Evolutionary conservation across 2,329 filamentous ascomycete species (phyloP).

Genomic region (Emericellopsis atlantica): DNA sequence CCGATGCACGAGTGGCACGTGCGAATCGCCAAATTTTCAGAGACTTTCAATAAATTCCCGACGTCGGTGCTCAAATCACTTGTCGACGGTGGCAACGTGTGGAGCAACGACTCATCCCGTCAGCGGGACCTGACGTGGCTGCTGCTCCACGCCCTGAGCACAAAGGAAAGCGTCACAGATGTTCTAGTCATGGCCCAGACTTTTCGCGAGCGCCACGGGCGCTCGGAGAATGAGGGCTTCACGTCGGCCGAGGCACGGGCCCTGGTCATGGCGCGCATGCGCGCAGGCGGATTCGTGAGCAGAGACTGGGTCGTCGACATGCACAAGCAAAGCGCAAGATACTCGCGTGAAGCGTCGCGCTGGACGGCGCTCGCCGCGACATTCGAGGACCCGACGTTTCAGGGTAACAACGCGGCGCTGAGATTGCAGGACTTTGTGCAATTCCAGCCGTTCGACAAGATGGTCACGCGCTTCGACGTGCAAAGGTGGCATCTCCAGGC

Average conservation of each 20-base stretch:
- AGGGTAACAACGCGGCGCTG: no score
- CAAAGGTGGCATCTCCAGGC: no score
- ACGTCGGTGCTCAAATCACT: not conserved
- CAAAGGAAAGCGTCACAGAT: not conserved
- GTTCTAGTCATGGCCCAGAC: no score
- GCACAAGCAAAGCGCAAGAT: not conserved
- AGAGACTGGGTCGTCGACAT: not conserved
- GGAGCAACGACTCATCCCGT: not conserved
- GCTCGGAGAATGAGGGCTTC: not conserved
- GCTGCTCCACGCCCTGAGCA: not conserved
- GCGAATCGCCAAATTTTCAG: no score
- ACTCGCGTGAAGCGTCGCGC: not conserved
- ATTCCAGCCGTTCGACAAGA: no score
- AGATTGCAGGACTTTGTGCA: no score
- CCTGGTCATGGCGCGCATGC: not conserved
- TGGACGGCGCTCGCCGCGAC: not conserved
- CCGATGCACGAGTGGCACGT: no score
- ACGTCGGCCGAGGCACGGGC: not conserved
- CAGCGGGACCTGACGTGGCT: not conserved
- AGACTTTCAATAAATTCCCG: no score
- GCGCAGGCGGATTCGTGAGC: not conserved
- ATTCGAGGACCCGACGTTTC: no score
- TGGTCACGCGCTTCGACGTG: no score
- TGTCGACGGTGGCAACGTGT: not conserved
- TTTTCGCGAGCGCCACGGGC: no score